These are phyloP conservation scores for Alternaria sp. DNA, from an alignment of 2,329 filamentous ascomycete species.

Conservation along the genomic window DNA sequence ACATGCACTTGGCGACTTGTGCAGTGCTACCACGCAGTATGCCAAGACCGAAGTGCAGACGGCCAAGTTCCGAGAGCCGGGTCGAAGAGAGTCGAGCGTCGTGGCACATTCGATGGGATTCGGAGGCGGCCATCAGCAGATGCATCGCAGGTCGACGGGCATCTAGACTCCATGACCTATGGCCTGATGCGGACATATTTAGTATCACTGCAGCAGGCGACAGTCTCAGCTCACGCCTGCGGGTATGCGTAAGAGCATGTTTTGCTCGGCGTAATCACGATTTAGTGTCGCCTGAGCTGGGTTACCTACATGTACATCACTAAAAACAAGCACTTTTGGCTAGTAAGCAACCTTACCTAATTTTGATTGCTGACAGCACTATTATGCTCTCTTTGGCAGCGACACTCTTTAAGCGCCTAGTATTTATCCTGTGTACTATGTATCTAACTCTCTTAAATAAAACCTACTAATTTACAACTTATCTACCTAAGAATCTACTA, in stretches of 20 bases:
- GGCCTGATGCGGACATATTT: background rate
- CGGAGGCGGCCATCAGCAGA: conserved; percentile 1
- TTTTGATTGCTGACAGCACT: no score
- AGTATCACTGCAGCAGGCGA: conserved; percentile 1
- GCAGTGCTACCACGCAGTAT: background rate
- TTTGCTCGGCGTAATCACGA: background rate
- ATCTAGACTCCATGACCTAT: background rate
- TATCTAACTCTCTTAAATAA: no score
- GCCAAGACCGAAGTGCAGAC: conserved; percentile 2
- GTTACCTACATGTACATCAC: background rate
- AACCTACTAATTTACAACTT: no score
- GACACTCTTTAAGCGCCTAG: no score
- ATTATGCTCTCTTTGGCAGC: no score
- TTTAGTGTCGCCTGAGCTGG: no score
- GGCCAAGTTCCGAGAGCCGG: conserved; percentile 18
- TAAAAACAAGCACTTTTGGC: no score
- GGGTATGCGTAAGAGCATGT: background rate
- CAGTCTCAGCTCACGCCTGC: conserved; percentile 2
- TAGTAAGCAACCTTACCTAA: no score
- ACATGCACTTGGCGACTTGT: background rate
- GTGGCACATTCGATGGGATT: background rate
- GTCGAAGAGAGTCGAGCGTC: conserved; percentile 4
- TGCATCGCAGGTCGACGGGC: background rate
- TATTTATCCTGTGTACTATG: no score
- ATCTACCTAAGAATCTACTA: no score